Conservation (phyloP, 768 basidiomycete genomes). For the Pleurotus djamor region DNA sequence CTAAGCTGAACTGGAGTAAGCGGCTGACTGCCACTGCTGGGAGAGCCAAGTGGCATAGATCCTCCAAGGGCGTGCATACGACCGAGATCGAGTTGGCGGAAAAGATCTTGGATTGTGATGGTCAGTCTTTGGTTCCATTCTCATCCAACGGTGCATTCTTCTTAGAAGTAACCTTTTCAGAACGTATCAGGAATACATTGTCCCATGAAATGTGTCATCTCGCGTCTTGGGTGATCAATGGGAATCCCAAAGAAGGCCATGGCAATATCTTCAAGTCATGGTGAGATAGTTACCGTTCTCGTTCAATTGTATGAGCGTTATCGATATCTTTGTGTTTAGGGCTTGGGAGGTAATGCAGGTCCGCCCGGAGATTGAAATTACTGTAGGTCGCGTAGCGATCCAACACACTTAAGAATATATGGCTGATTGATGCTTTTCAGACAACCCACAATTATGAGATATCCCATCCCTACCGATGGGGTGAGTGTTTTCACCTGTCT, state of each 20-base stretch:
- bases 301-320: too few species aligned
- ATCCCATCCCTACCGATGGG: constrained; percentile 69
- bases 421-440: constrained; percentile 29
- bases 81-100: constrained; percentile 76
- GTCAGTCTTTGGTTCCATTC: constrained; percentile 30
- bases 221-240: constrained; percentile 81
- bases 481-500: constrained; percentile 36
- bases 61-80: constrained; percentile 54
- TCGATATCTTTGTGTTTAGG: constrained; percentile 37
- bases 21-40: constrained; percentile 69
- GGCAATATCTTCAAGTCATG: constrained; percentile 72
- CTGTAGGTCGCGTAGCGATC: constrained; percentile 34
- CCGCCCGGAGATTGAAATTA: constrained; percentile 68
- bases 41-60: constrained; percentile 61
- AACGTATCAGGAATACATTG: constrained; percentile 78
- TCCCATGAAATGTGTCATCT: constrained; percentile 94
- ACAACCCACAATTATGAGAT: constrained; percentile 77
- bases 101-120: constrained; percentile 78
- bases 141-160: not conserved
- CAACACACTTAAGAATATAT: not conserved
- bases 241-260: constrained; percentile 68
- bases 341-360: constrained; percentile 66
- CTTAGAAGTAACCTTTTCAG: constrained; percentile 29
- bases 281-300: constrained; percentile 30
- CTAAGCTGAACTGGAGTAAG: constrained; percentile 66